Evolutionary conservation across 345 rosid genomes (phyloP), one percentile per base, ranked within the genome.

Genomic region (Lepidium didymum): DNA sequence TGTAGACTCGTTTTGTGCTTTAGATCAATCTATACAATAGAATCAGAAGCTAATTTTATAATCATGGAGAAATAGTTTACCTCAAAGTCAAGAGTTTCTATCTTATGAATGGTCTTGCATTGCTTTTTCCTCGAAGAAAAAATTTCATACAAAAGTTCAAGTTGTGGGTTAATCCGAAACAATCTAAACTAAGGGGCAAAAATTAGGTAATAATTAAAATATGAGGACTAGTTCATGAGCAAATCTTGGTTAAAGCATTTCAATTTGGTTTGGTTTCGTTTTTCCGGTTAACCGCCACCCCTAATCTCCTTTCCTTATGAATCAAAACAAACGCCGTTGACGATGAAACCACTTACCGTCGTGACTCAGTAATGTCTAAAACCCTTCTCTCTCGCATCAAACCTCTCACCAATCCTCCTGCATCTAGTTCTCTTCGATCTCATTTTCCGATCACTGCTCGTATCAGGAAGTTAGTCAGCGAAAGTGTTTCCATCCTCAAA

Each of bases 361-460:
- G 33, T 29, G 33, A 29, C 4, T 65, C 68, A 65, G 64, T 33
- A 46, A 89, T 89, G 98, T 89, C 98, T 69, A 92, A 82, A 76
- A 69, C 78, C 65, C 80, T 92, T 53, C 84, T 89, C 64, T 83
- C 98, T 68, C 84, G 80, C 50, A 83, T 92, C 65, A 86, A 80
- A 75, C 96, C 92, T 42, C 73, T 68, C n/a, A 72, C 64, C 51
- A 70, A 29, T 65, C 68, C 75, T 49, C 66, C 41, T 70, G 50
- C 25, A 44, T 45, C 64, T 8, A 54, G 40, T 19, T 3, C 49
- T 25, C 34, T 77, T 3, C 55, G 64, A 72, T 79, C 87, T 25
- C 73, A 70, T 7, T 49, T 75, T 61, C 74, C 76, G 27, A 51
- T 52, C 3, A 59, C 87, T 18, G 79, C 82, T 44, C 74, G 45